Base-by-base conservation (phyloP, 1,139 yeast species). In the Yamadazyma jaroonii region DNA sequence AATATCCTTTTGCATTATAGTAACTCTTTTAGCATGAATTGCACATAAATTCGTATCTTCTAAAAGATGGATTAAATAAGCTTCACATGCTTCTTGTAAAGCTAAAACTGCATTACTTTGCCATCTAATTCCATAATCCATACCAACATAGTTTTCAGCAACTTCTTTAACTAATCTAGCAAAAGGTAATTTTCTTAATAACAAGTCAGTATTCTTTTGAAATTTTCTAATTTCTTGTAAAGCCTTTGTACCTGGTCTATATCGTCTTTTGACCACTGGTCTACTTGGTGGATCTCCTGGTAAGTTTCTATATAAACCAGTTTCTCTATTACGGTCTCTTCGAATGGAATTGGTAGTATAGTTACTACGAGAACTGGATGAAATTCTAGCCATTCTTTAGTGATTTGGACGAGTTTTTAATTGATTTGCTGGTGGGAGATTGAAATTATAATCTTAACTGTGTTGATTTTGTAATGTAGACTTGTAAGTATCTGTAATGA, bases 1-100 rank as follows among this genome's bases (percentile, higher is more conserved):
- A 47, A 90, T 83, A 57, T 90, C 97, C 58, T 85, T 87, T 53
- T 86, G 90, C 96, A 88, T 88, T 21, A 90, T 86, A 0, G 97
- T 90, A 14, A 90, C 96, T 47, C 97, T 70, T 56, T 87, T 89
- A 2, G 97, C 97, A 59, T 90, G 97, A 25, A 88, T 71, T 4
- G 97, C 97, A 63, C 96, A 78, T 35, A 90, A 61, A 52, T 89
- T 89, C 7, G 96, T 89, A 56, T 90, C 97, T 56, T 90, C 97
- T 46, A 90, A 73, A 37, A 90, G 62, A 43, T 89, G 90, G 9
- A 89, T 87, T 47, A 90, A 62, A 52, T 82, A 90, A 3, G 96
- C 95, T 57, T 89, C 97, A 30, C 92, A 79, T 0, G 97, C 96
- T 54, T 90, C 97, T 54, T 90, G 97, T 26, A 90, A 64, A 2